A percentile compares a stretch with the other conserved stretches of the same genome.
These are phyloP conservation scores for Eremomyces bilateralis DNA, from an alignment of 495 filamentous ascomycete genomes.

Conservation along the genomic window DNA sequence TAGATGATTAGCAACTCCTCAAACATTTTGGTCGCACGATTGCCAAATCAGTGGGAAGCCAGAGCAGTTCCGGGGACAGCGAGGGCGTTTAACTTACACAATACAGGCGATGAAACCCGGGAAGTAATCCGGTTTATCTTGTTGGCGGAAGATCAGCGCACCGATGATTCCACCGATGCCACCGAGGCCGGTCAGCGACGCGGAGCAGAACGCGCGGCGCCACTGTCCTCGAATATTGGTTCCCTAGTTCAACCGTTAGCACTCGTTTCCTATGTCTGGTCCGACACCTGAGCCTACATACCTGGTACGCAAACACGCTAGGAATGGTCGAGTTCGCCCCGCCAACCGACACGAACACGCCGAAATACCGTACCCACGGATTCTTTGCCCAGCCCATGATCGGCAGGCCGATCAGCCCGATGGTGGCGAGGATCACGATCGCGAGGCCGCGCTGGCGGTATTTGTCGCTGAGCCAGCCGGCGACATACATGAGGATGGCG, in stretches of 20 bases:
- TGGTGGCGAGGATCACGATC: conserved; percentile 29
- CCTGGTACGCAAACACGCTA: conserved; percentile 35
- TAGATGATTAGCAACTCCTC: too few species aligned
- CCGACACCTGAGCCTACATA: too few species aligned
- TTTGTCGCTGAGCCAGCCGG: conserved; percentile 32
- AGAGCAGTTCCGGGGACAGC: too few species aligned
- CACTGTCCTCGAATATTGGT: conserved; percentile 48
- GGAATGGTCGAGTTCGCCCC: conserved; percentile 40
- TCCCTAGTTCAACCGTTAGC: too few species aligned
- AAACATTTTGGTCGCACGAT: too few species aligned
- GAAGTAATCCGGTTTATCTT: conserved; percentile 34
- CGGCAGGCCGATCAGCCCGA: conserved; percentile 26
- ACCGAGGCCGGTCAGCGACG: conserved; percentile 31
- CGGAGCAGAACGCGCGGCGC: conserved; percentile 38
- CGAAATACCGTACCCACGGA: conserved; percentile 34
- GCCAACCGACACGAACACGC: conserved; percentile 39
- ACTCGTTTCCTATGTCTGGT: too few species aligned
- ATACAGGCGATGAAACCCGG: conserved; percentile 30
- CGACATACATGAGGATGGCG: conserved; percentile 33
- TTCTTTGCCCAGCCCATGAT: conserved; percentile 30
- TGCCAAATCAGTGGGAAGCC: too few species aligned
- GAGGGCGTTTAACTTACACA: too few species aligned
- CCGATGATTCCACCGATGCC: conserved; percentile 39
- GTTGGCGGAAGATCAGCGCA: conserved; percentile 31
- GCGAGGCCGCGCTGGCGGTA: conserved; percentile 34